Percentiles rank a stretch among this genome's conserved stretches.
phyloP scores from a whole-genome alignment of 345 rosid genomes.

The Citropsis articulata region DNA sequence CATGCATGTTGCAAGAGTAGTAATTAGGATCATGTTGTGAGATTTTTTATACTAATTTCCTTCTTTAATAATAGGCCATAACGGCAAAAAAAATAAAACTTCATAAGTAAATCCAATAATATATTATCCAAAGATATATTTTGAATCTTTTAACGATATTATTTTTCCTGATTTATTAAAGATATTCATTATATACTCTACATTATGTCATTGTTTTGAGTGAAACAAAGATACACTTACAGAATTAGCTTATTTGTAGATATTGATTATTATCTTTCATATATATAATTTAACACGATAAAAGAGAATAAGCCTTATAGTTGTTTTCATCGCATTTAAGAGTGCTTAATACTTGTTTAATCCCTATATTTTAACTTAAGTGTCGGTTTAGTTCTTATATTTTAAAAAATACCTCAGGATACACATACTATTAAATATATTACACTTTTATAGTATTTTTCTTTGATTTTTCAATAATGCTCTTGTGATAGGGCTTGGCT shows the following conservation, averaged over 20 bases:
- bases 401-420: too few relatives aligned
- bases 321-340: too few relatives aligned
- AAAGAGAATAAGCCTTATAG: too few relatives aligned
- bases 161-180: not conserved
- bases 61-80: not conserved
- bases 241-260: too few relatives aligned
- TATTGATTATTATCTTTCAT: too few relatives aligned
- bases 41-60: not conserved
- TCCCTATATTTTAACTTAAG: too few relatives aligned
- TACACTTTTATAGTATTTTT: too few relatives aligned
- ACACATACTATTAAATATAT: too few relatives aligned
- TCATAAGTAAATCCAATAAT: not conserved
- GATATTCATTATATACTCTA: not conserved
- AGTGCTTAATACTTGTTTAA: too few relatives aligned
- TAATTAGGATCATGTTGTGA: not conserved
- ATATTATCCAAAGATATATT: not conserved
- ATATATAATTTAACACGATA: too few relatives aligned
- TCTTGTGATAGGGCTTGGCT: fast-evolving
- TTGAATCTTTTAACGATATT: not conserved
- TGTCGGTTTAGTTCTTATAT: too few relatives aligned
- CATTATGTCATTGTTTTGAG: not conserved
- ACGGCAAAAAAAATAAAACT: not conserved
- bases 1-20: not conserved
- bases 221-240: not conserved
- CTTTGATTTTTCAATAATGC: too few relatives aligned